Conservation (phyloP, 371 early-diverging fungal species). For the Mortierella sp. region DNA sequence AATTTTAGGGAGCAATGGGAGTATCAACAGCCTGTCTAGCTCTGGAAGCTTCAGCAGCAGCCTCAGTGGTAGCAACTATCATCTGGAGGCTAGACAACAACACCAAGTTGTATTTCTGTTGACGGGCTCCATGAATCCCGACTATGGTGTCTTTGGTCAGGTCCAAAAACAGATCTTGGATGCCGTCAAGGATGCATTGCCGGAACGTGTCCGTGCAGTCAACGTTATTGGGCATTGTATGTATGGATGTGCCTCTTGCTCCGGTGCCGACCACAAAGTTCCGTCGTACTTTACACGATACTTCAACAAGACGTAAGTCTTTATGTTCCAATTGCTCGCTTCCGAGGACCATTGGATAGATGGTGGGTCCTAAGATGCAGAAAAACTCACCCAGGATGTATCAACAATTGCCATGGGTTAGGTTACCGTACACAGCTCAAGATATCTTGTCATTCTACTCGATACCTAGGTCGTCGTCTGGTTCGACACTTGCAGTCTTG, state of each 20-base stretch:
- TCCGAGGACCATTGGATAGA: background rate
- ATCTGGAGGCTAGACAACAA: conserved; percentile 16
- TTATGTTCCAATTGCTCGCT: background rate
- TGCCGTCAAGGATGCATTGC: conserved; percentile 43
- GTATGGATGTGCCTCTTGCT: conserved; percentile 51
- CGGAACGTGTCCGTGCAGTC: conserved; percentile 41
- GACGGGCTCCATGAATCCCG: conserved; percentile 52
- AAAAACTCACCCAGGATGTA: too few relatives aligned
- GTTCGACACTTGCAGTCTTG: conserved; percentile 18
- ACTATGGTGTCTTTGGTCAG: conserved; percentile 47
- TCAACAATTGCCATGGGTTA: background rate
- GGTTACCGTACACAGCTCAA: conserved; percentile 44
- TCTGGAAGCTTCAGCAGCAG: conserved; percentile 11
- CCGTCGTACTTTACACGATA: conserved; percentile 54
- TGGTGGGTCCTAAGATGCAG: too few relatives aligned
- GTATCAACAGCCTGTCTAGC: conserved; percentile 8
- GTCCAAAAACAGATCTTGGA: conserved; percentile 45
- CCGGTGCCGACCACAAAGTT: conserved; percentile 51
- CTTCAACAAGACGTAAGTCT: conserved; percentile 42
- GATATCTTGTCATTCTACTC: conserved; percentile 25
- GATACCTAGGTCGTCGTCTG: background rate
- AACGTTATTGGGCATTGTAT: conserved; percentile 51
- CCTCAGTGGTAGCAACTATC: background rate
- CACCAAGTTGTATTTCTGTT: conserved; percentile 49
- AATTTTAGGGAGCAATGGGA: conserved; percentile 2